A percentile compares a stretch with the other conserved stretches of the same genome.
Evolutionary conservation across 495 filamentous ascomycete species (phyloP).

Genomic region (Apodospora peruviana): DNA sequence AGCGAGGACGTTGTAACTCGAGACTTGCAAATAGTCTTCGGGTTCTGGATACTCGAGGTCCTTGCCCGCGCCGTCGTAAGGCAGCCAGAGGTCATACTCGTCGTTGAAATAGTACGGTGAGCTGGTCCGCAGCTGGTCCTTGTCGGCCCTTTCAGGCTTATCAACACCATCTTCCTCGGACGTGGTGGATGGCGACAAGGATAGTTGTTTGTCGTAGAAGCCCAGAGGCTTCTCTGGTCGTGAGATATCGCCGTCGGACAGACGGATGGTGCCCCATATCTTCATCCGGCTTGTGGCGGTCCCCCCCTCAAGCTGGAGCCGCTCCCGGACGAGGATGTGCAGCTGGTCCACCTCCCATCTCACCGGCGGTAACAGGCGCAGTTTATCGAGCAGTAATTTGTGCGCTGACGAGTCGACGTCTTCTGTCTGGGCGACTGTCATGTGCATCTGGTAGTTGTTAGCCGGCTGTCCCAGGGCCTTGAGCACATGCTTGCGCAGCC

Average conservation of each 20-base stretch:
- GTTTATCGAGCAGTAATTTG: constrained; percentile 40
- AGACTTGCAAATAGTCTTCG: constrained; percentile 25
- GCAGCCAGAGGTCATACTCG: constrained; percentile 21
- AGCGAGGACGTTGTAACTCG: constrained; percentile 53
- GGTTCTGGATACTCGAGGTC: not conserved
- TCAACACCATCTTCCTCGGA: not conserved
- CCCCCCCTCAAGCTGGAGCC: constrained; percentile 13
- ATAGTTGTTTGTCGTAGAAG: constrained; percentile 14
- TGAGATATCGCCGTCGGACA: constrained; percentile 27
- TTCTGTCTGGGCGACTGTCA: constrained; percentile 52
- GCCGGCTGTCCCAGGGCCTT: constrained; percentile 14
- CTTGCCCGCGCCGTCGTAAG: not conserved
- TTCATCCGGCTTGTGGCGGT: constrained; percentile 28
- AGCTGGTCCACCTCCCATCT: constrained; percentile 39
- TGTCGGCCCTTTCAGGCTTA: not conserved
- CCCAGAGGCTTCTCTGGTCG: constrained; percentile 8
- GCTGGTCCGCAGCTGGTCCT: constrained; percentile 8
- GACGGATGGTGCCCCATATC: constrained; percentile 42
- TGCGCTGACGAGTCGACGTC: constrained; percentile 26
- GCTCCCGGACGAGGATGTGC: constrained; percentile 41
- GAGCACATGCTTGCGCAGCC: constrained; percentile 18
- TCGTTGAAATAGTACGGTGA: constrained; percentile 20
- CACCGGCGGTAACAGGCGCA: constrained; percentile 28
- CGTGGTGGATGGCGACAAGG: not conserved
- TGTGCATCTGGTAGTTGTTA: constrained; percentile 31